A percentile compares a stretch with the other conserved stretches of the same genome.
These are phyloP conservation scores for Bothriochloa decipiens DNA, from an alignment of 176 grass and related monocot species.

Conservation along the genomic window DNA sequence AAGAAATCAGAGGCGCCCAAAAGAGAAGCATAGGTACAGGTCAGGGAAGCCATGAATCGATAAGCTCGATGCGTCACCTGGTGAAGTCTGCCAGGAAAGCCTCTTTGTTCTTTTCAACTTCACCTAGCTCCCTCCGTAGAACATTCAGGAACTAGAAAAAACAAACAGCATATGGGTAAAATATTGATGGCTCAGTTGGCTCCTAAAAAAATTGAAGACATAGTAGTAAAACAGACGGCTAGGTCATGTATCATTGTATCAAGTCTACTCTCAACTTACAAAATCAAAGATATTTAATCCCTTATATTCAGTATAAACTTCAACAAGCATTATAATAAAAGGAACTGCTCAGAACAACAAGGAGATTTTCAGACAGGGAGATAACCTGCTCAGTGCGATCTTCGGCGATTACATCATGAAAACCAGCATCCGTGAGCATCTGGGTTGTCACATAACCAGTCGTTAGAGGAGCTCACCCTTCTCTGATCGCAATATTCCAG, in stretches of 20 bases:
- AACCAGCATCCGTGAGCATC: constrained; percentile 90
- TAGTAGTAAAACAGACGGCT: neutral
- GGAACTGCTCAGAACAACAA: neutral
- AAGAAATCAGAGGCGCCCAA: constrained; percentile 6
- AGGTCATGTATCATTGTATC: neutral
- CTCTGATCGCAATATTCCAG: neutral
- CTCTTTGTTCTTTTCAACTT: constrained; percentile 77
- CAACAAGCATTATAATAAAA: neutral
- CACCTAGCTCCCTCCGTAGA: constrained; percentile 73
- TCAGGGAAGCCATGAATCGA: neutral
- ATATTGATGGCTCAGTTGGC: neutral
- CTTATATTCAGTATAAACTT: neutral
- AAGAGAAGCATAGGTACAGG: constrained; percentile 10
- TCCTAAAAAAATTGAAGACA: neutral
- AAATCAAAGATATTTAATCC: neutral
- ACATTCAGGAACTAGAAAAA: constrained; percentile 69
- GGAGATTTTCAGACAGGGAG: neutral
- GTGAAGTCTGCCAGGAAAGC: constrained; percentile 76
- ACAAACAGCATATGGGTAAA: neutral
- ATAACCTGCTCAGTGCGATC: constrained; percentile 88
- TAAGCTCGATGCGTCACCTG: constrained; percentile 52
- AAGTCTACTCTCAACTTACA: neutral
- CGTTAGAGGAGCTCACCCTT: neutral
- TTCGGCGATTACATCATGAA: constrained; percentile 73
- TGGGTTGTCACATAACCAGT: constrained; percentile 24